These are phyloP conservation scores for Colletotrichum siamense DNA, from an alignment of 2,329 filamentous ascomycete genomes.

Conservation along the genomic window DNA sequence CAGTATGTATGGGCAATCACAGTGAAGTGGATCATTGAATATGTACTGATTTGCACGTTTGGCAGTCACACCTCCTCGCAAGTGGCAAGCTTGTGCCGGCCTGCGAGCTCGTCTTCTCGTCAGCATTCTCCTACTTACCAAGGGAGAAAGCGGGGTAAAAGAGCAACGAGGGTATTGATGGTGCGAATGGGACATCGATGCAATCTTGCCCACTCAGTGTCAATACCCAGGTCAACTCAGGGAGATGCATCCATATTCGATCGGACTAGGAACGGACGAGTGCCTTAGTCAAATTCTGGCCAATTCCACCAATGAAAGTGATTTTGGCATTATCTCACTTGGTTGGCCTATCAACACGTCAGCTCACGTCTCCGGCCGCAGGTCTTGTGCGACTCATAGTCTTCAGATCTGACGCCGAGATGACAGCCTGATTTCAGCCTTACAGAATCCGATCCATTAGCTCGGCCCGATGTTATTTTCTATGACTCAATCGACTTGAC, in stretches of 20 bases:
- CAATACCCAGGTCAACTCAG: neutral
- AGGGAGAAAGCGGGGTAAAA: neutral
- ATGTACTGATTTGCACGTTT: rapidly evolving
- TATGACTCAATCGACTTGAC: too few relatives aligned
- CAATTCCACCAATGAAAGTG: neutral
- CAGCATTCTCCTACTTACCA: rapidly evolving
- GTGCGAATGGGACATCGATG: rapidly evolving
- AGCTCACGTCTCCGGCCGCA: neutral
- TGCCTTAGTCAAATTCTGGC: rapidly evolving
- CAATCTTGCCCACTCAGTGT: rapidly evolving
- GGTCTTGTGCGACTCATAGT: neutral
- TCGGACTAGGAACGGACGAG: neutral
- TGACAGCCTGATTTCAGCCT: neutral
- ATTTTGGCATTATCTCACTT: neutral
- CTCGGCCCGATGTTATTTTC: too few relatives aligned
- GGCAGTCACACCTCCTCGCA: rapidly evolving
- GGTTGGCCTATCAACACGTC: neutral
- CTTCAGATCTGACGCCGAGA: neutral
- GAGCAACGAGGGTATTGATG: rapidly evolving
- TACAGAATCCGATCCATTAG: neutral
- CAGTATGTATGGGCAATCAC: neutral
- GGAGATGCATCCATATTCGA: neutral
- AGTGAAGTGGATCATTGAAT: neutral
- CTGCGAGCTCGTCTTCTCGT: neutral
- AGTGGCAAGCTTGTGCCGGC: rapidly evolving